Evolutionary conservation across 768 basidiomycete genomes (phyloP).

Genomic region (Lenzites betulinus): DNA sequence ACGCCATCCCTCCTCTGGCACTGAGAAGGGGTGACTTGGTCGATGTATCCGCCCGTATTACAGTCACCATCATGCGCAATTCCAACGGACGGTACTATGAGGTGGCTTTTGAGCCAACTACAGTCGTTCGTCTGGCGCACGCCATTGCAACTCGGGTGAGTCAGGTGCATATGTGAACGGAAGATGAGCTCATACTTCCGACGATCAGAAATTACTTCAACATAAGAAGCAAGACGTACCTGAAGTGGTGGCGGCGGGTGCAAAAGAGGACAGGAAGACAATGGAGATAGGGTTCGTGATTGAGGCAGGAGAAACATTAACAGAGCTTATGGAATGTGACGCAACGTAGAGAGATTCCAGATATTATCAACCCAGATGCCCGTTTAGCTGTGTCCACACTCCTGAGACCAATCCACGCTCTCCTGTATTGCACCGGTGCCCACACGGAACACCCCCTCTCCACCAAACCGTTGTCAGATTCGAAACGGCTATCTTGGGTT

Average conservation of each 20-base stretch:
- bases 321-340: too few species aligned
- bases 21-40: background rate
- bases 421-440: background rate
- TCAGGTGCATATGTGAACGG: background rate
- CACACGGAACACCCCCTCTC: background rate
- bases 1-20: background rate
- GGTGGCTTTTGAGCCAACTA: background rate
- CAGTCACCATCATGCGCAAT: background rate
- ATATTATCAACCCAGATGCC: background rate
- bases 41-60: background rate
- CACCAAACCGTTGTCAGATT: background rate
- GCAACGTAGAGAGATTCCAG: too few species aligned
- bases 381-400: background rate
- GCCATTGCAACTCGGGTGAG: background rate
- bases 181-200: background rate
- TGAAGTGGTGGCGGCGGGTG: too few species aligned
- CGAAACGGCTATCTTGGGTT: background rate
- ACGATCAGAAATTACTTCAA: too few species aligned
- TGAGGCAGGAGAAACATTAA: too few species aligned
- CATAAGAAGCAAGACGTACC: too few species aligned
- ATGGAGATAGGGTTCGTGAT: too few species aligned
- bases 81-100: background rate
- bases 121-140: background rate
- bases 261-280: too few species aligned
- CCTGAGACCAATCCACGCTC: background rate